Base-by-base conservation (phyloP, 257 asterid species). In the Echites panduratus region DNA sequence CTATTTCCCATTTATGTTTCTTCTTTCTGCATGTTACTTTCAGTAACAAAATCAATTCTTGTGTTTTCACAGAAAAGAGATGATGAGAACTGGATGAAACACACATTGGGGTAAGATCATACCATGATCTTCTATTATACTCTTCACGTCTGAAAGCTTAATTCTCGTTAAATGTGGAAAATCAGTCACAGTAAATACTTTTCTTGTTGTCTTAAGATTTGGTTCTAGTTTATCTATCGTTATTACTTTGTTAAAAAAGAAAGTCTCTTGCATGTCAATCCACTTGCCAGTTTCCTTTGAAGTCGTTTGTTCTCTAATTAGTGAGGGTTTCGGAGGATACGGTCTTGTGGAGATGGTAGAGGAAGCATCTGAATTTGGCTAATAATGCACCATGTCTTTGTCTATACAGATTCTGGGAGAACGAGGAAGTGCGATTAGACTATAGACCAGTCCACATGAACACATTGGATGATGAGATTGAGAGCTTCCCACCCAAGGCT, bases 31-130 rank as follows among this genome's bases (percentile, higher is more conserved):
- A 26, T 40, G 29, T 53, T 50, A 63, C 68, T 73, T 44, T 61
- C 70, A 19, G 10, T 81, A 54, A 77, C 72, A 59, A 71, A 62
- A 48, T 78, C 48, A 32, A 27, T 78, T 63, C 59, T 71, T 73
- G 67, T 45, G 74, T 65, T 81, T 80, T 24, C 35, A 77, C 96
- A 95, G 99, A 90, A 76, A 87, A 83, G 99, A 84, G 99, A 95
- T 48, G 99, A 95, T 70, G 92, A 84, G 78, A 86, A 85, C 12
- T 95, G 98, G 97, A 87, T 95, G 98, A 90, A 87, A 80, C 99
- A 95, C 79, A 84, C 97, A 17, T 7, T 95, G 77, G 99, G 98
- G 99, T 89, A 85, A 81, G 89, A 70, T 27, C 20, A 26, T 58
- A 40, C 26, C 12, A 2, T 58, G 5, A 7, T 11, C 38, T 12